Base-by-base conservation (phyloP, 2,329 filamentous ascomycete genomes). In the Sporothrix schenckii region DNA sequence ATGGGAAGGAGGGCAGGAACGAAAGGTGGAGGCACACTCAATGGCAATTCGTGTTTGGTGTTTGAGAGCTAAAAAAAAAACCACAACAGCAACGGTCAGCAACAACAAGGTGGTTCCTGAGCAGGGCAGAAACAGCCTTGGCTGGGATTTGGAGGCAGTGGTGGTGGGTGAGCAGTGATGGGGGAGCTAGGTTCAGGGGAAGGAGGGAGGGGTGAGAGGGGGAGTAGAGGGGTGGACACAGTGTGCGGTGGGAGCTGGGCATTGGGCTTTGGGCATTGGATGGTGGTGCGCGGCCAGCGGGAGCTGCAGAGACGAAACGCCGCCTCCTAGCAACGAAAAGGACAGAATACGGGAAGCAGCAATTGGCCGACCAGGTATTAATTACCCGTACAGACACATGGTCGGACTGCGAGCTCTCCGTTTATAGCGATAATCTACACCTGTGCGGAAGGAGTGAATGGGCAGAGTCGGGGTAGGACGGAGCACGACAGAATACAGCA, bases 161-260 rank as follows among this genome's bases (percentile, higher is more conserved):
- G 61, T 66, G 61, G 61, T 66, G 61, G 47, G 69, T 68, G 56
- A 69, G 56, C 56, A 53, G 16, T 66, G 69, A 56, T 69, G 70
- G 53, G 53, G 54, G 69, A 65, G 49, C 70, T 68, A 69, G 65
- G 47, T 58, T 69, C 54, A 53, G 56, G 56, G 52, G 69, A 44
- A 66, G 63, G 69, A 65, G 21, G 50, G 50, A 65, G 69, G 68
- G 50, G 69, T 63, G 53, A 41, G 53, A 21, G 66, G 66, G 34
- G 39, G 39, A 60, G 56, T 13, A 24, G 66, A 68, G 50, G 49
- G 66, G 66, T 65, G 61, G 19, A 52, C 63, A 66, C 61, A 65
- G 61, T 65, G 66, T 47, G 66, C 44, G 50, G 66, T 66, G 27
- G 61, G 47, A 47, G 58, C 58, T 63, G 58, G 58, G 58, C 58